A percentile compares a stretch with the other conserved stretches of the same genome.
Evolutionary conservation across 2,329 filamentous ascomycete genomes (phyloP).

Genomic region (Apiospora malaysiana): DNA sequence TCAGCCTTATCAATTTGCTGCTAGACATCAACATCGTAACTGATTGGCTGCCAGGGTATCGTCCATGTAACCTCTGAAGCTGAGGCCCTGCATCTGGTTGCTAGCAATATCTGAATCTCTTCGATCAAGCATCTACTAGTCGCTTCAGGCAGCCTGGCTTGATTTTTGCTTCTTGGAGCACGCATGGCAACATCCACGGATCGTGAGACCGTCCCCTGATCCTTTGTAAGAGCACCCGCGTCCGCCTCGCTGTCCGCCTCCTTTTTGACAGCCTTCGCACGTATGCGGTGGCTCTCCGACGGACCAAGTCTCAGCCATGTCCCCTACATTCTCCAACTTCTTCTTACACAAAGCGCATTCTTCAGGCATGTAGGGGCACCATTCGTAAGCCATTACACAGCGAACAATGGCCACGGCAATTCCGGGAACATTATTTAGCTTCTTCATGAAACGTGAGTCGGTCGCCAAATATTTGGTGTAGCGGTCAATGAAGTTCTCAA

Average conservation of each 20-base stretch:
- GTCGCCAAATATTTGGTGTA: accelerated
- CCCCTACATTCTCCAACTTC: background rate
- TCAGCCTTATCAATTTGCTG: no score
- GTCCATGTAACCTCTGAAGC: no score
- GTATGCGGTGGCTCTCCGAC: background rate
- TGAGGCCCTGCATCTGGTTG: no score
- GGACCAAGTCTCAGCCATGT: background rate
- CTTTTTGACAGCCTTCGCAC: background rate
- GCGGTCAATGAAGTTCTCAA: background rate
- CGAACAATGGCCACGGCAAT: background rate
- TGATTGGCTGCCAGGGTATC: no score
- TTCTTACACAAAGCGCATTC: background rate
- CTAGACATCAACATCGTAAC: no score
- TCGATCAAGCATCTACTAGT: no score
- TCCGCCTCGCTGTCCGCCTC: background rate
- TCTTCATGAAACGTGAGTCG: background rate
- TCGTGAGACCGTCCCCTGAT: no score
- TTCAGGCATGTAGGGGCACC: background rate
- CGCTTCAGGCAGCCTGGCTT: no score
- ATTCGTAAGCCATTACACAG: background rate
- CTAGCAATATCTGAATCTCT: no score
- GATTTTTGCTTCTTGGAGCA: no score
- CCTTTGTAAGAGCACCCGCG: no score
- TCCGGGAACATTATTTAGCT: background rate
- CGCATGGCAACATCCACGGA: no score